Base-by-base conservation (phyloP, 2,329 filamentous ascomycete species). In the Sporothrix curviconia region DNA sequence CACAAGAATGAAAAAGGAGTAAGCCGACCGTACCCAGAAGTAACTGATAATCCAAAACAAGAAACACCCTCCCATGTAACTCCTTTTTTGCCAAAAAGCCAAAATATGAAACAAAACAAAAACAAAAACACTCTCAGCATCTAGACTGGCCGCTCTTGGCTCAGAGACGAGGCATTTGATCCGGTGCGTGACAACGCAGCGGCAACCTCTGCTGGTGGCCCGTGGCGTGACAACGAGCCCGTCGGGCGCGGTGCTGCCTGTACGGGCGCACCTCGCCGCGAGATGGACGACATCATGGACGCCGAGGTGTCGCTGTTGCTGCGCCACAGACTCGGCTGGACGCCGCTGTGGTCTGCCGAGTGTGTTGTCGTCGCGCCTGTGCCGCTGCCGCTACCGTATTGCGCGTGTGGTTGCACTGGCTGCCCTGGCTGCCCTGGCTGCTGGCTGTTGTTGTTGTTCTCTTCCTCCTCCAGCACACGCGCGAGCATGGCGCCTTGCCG, bases 401-500 rank as follows among this genome's bases (percentile, higher is more conserved):
- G 30, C n/a, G 11, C 32, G 12, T 24, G 25, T 22, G 47, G 42
- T 9, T 49, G 49, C 32, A n/a, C 7, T 2, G 55, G 28, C 15
- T 55, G 25, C 8, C 24, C 17, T 5, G 51, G 50, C 44, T 56
- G 47, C 17, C 50, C 37, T 11, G 49, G 61, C 36, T 55, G 56
- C 11, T n/a, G 32, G 42, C 22, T 53, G 58, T 36, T 32, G 57
- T 60, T 15, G 7, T 28, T 28, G 22, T 22, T 44, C 54, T 71
- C 75, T 57, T 82, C 79, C 59, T 84, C 81, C 59, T 83, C 79
- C 2, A 83, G 68, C 7, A 84, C 72, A 55, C 78, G 75, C n/a
- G 78, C 77, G 4, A 85, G 67, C 47, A 80, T 78, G 0, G 78
- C 76, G 5, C 82, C 81, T 58, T 76, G 73, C n/a, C 83, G 76